Evolutionary conservation across 371 early-diverging fungal genomes (phyloP).

Genomic region (Mucor lusitanicus): DNA sequence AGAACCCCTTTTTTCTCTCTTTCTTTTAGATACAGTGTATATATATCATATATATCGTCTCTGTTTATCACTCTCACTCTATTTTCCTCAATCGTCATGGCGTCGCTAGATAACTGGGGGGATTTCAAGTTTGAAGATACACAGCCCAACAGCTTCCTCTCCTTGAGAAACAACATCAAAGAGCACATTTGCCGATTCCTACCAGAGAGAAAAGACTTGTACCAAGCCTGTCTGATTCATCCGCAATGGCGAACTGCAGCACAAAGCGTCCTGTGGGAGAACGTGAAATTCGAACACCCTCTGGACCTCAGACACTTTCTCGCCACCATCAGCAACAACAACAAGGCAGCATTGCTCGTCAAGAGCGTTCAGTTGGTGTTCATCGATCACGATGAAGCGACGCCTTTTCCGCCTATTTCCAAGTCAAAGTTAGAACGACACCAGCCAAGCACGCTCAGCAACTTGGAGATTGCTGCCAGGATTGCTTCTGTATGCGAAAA

Average conservation of each 20-base stretch:
- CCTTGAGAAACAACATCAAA: slow-evolving; percentile 23
- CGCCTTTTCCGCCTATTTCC: slow-evolving; percentile 20
- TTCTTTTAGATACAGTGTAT: no score
- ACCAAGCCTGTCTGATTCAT: slow-evolving; percentile 32
- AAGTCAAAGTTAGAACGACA: slow-evolving; percentile 25
- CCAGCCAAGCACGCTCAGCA: slow-evolving; percentile 10
- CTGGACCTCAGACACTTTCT: slow-evolving; percentile 22
- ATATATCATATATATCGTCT: background rate
- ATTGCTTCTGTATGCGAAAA: slow-evolving; percentile 37
- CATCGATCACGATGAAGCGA: slow-evolving; percentile 16
- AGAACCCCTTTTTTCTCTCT: background rate
- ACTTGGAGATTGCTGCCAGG: slow-evolving; percentile 15
- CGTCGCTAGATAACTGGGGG: slow-evolving; percentile 4
- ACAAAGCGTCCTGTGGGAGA: slow-evolving; percentile 38
- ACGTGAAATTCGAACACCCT: slow-evolving; percentile 27
- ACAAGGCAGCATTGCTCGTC: slow-evolving; percentile 30
- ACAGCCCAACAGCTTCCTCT: background rate
- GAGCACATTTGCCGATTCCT: slow-evolving; percentile 41
- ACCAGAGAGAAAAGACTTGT: slow-evolving; percentile 25
- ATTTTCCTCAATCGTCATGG: background rate
- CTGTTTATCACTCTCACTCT: background rate
- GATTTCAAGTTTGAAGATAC: slow-evolving; percentile 22
- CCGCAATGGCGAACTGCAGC: slow-evolving; percentile 36
- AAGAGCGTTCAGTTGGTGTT: slow-evolving; percentile 25
- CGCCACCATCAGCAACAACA: slow-evolving; percentile 2